Base-by-base conservation (phyloP, 257 asterid genomes). In the Primulina tabacum region DNA sequence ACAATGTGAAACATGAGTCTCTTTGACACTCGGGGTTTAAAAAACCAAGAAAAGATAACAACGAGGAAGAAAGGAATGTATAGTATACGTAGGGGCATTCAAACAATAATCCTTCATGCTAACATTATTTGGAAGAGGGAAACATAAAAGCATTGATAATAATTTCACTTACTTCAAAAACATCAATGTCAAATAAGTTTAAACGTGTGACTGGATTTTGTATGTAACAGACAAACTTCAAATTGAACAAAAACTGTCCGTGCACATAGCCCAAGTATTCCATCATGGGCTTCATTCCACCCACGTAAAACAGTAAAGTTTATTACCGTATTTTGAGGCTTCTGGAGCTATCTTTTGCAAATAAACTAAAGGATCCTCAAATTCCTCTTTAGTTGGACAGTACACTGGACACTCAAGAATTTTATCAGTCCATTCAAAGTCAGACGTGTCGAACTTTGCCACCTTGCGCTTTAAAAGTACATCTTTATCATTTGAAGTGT, bases 281-380 rank as follows among this genome's bases (percentile, higher is more conserved):
- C 33, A 62, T 70, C 68, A 33, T 40, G 67, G n/a, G 40, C 65
- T 60, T 56, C 64, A 57, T 24, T 65, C 33, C 73, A 69, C 24
- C 29, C 53, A 60, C 70, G 47, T 16, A 74, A 62, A 56, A 32
- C 21, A 57, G 56, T 24, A 50, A 43, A 62, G 55, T 53, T 60
- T 38, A 58, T 72, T 84, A 90, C 99, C 99, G 77, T 85, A 88
- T 93, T 82, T 89, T 5, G 96, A 91, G 74, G 99, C 99, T 77
- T 88, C 97, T 33, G 96, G 97, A 73, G 99, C 96, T 69, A 94
- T 90, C 86, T 88, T 94, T 78, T 85, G 97, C 76, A 94, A 76
- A 86, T 85, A 94, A 64, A 85, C 84, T 74, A 94, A 75, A 64
- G 99, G 99, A 82, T 94, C 99, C 79, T 89, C 88, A 74, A 94